These are phyloP conservation scores for Hypoxylon sp. DNA, from an alignment of 2,329 filamentous ascomycete species.

Conservation along the genomic window DNA sequence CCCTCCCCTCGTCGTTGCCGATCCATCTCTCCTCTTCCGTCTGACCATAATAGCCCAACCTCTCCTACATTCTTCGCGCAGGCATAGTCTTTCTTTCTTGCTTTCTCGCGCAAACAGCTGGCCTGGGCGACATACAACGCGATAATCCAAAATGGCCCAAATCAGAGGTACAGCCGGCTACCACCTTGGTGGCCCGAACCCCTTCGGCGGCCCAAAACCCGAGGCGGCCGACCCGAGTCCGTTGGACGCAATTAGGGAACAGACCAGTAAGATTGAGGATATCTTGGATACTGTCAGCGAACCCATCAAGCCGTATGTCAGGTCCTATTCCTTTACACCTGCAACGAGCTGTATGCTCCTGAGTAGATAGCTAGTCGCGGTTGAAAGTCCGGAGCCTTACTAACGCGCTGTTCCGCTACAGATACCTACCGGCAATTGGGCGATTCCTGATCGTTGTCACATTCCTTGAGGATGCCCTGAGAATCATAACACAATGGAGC, in stretches of 20 bases:
- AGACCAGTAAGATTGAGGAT: slow-evolving; percentile 99
- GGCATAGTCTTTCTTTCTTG: slow-evolving; percentile 6
- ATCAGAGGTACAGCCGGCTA: slow-evolving; percentile 80
- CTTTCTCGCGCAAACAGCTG: slow-evolving; percentile 42
- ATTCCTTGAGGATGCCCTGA: slow-evolving; percentile 94
- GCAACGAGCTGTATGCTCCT: not conserved
- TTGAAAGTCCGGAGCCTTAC: slow-evolving; percentile 32
- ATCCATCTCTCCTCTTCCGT: not conserved
- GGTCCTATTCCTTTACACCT: slow-evolving; percentile 9
- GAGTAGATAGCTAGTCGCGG: not conserved
- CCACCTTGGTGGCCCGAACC: slow-evolving; percentile 81
- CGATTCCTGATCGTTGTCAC: slow-evolving; percentile 98
- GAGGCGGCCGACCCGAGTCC: slow-evolving; percentile 78
- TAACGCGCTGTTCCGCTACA: slow-evolving; percentile 56
- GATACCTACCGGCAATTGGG: slow-evolving; percentile 93
- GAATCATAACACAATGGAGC: slow-evolving; percentile 97
- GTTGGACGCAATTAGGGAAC: slow-evolving; percentile 89
- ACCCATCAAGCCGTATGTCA: slow-evolving; percentile 90
- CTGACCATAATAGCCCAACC: not conserved
- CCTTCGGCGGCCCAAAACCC: slow-evolving; percentile 73
- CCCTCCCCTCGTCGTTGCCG: not conserved
- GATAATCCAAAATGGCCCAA: slow-evolving; percentile 55
- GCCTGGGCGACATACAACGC: slow-evolving; percentile 40
- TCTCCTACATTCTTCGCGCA: slow-evolving; percentile 31
- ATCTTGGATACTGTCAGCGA: slow-evolving; percentile 87